These are phyloP conservation scores for Penicillium psychrofluorescens DNA, from an alignment of 495 filamentous ascomycete species.

Conservation along the genomic window DNA sequence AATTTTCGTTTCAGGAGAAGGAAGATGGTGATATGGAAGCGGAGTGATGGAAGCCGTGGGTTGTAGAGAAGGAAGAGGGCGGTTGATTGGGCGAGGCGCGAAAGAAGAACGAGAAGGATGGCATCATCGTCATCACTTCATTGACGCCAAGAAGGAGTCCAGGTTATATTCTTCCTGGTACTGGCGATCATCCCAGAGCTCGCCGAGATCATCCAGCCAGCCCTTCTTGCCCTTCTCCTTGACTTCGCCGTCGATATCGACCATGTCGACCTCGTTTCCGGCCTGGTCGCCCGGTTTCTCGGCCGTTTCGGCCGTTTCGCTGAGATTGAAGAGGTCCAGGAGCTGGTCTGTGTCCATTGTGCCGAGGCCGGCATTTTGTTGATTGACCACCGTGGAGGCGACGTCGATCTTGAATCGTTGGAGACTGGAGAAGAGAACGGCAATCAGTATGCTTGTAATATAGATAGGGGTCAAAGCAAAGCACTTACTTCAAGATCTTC, in stretches of 20 bases:
- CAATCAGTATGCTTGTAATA: too few species aligned
- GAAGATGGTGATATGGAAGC: neutral
- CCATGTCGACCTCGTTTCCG: constrained; percentile 81
- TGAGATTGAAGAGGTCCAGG: constrained; percentile 90
- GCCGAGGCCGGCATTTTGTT: constrained; percentile 91
- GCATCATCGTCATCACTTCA: constrained; percentile 50
- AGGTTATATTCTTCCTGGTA: constrained; percentile 97
- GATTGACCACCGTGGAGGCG: constrained; percentile 94
- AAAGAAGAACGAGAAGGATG: neutral
- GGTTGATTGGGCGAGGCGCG: neutral
- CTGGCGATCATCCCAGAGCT: constrained; percentile 92
- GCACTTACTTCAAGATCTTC: constrained; percentile 83
- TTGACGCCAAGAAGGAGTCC: constrained; percentile 82
- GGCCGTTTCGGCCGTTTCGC: constrained; percentile 64
- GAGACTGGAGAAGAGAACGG: constrained; percentile 45
- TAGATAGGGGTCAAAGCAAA: neutral
- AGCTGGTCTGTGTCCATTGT: constrained; percentile 99
- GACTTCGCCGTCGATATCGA: constrained; percentile 86
- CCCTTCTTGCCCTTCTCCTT: constrained; percentile 95
- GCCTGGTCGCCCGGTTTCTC: constrained; percentile 49
- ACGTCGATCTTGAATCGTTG: constrained; percentile 99
- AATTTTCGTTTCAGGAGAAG: neutral
- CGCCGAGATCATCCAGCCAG: constrained; percentile 85
- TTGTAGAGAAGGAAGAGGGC: neutral
- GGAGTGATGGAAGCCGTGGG: too few species aligned